Base-by-base conservation (phyloP, 495 filamentous ascomycete genomes). In the Trypethelium eluteriae region DNA sequence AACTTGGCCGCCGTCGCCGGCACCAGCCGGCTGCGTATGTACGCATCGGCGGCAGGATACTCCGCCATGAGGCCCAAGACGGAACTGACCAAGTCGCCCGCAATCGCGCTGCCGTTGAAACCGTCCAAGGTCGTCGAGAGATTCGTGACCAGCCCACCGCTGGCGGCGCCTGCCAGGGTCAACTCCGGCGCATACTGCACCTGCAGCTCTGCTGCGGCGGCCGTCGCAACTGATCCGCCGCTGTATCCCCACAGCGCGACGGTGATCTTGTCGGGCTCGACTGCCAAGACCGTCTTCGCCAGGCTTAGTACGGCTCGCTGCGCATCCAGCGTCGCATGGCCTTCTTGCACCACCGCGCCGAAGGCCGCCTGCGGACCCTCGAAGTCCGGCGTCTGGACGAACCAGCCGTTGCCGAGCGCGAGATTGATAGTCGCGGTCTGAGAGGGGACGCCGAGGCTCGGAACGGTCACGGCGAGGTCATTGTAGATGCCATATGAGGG, bases 161-260 rank as follows among this genome's bases (percentile, higher is more conserved):
- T 65, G 0, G 78, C 80, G 64, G 76, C 80, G 12, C 82, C 81
- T 46, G 73, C 74, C 62, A 86, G 77, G 38, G 76, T 64, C 2
- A 87, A 71, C 47, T 85, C 83, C 1, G 84, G 79, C 2, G 83
- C 83, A 68, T 87, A 87, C 3, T 68, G 68, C n/a, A 73, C 74
- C 50, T 83, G 81, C 57, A 86, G 64, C 67, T 84, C 81, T 9
- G 79, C 77, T 1, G 83, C 83, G 74, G 79, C 84, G 59, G 77
- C 81, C 0, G 78, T 81, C 0, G 83, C 83, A 56, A 85, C 74
- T 1, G 79, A 75, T 39, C 84, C 84, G n/a, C 84, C 84, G 5
- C 80, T 83, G 68, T 85, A 87, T 2, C 84, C 84, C 80, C 79
- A 84, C 69, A 84, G 67, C 10, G 70, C 64, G 3, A 12, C 32